These are phyloP conservation scores for Ilex asprella DNA, from an alignment of 257 asterid genomes.

Conservation along the genomic window DNA sequence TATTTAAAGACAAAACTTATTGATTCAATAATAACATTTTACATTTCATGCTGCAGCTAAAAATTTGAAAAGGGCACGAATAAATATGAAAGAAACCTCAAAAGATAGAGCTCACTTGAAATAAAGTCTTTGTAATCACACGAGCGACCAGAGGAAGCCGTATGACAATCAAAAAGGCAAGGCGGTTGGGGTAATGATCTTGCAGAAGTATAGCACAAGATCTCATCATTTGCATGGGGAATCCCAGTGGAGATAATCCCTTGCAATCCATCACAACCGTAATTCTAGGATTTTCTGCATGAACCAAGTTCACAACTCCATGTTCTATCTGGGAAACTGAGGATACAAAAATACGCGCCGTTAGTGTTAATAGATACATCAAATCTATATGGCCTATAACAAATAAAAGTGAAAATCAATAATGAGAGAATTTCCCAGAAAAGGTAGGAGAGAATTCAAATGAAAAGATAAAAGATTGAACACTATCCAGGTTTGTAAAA, in stretches of 20 bases:
- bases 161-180: slow-evolving; percentile 25
- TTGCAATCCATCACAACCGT: slow-evolving; percentile 43
- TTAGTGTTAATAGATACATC: not conserved
- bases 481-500: no score
- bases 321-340: slow-evolving; percentile 43
- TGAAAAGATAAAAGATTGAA: no score
- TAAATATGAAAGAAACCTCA: not conserved
- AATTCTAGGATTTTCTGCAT: slow-evolving; percentile 28
- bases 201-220: slow-evolving; percentile 43
- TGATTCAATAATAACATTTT: no score
- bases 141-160: slow-evolving; percentile 40
- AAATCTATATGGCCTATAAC: not conserved
- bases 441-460: no score
- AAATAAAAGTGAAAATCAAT: not conserved
- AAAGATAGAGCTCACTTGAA: slow-evolving; percentile 24
- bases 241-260: slow-evolving; percentile 41
- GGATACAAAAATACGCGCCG: not conserved
- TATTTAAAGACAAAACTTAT: no score
- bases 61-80: not conserved
- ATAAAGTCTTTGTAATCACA: slow-evolving; percentile 30
- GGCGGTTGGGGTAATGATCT: slow-evolving; percentile 45
- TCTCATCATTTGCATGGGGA: slow-evolving; percentile 40
- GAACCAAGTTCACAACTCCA: slow-evolving; percentile 27
- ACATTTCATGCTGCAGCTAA: no score
- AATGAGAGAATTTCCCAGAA: no score